Base-by-base conservation (phyloP, 2,329 filamentous ascomycete species). In the Ophiosphaerella herpotricha region DNA sequence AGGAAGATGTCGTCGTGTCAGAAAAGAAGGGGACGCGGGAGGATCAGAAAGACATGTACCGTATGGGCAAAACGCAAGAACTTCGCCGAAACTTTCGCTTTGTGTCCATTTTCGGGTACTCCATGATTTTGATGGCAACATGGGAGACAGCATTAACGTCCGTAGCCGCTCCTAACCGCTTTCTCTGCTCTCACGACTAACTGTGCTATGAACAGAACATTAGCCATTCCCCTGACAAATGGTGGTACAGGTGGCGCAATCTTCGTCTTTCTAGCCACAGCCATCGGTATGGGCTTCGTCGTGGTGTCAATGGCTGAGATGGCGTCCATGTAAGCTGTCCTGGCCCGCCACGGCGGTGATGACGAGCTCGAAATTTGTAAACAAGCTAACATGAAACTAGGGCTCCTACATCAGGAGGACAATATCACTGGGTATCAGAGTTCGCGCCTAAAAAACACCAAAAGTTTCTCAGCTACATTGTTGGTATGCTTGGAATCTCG, bases 391-490 rank as follows among this genome's bases (percentile, higher is more conserved):
- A 18, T 6, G 8, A 6, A 11, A n/a, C 5, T n/a, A 64, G 60
- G 62, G 64, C 61, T 11, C 63, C 63, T 34, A 67, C 61, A 1
- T 58, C 58, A 8, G 64, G 64, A 7, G 65, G 65, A 1, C 65
- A 67, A 36, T 68, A 68, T 36, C 65, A 68, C 35, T 68, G 65
- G 63, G 62, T 68, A 5, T 59, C 55, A 6, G 63, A 68, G 39
- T 67, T 68, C 24, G 62, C 65, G 7, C 64, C 64, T 1, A 48
- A 48, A 9, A 48, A 60, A 38, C 42, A 57, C 16, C 62, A 66
- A 35, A 60, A 53, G 36, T 67, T 67, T 16, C 48, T 68, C 14
- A 59, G 58, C 34, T 60, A 61, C 16, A 18, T 60, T 5, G 54
- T 63, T 33, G 55, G 55, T 56, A 23, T 41, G 52, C 49, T 5